Conservation (phyloP, 768 basidiomycete genomes). For the Tricholomella constricta region DNA sequence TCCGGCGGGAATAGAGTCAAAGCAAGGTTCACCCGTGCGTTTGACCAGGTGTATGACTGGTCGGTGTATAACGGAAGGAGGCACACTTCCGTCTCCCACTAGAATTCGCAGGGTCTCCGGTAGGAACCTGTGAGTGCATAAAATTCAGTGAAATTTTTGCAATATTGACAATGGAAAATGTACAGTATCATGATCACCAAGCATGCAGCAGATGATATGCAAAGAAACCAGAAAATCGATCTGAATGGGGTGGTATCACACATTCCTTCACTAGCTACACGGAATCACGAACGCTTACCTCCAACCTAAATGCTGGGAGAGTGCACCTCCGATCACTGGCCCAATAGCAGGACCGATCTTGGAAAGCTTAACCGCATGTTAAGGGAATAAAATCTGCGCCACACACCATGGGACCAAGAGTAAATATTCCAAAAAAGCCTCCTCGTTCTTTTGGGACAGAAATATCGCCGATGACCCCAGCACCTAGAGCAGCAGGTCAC, state of each 20-base stretch:
- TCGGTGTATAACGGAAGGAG: conserved; percentile 47
- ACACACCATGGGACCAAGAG: conserved; percentile 61
- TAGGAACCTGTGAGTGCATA: conserved; percentile 41
- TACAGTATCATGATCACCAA: conserved; percentile 51
- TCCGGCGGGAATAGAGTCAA: conserved; percentile 31
- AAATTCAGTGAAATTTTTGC: too few species aligned
- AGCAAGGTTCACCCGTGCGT: conserved; percentile 27
- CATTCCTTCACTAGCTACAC: neutral
- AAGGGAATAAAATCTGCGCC: conserved; percentile 1
- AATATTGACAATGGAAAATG: conserved; percentile 29
- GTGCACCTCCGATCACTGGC: conserved; percentile 59
- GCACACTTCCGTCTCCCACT: conserved; percentile 54
- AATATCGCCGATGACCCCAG: conserved; percentile 81
- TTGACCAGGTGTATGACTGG: conserved; percentile 54
- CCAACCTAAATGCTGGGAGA: conserved; percentile 65
- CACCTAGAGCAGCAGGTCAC: conserved; percentile 39
- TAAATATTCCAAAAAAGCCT: conserved; percentile 69
- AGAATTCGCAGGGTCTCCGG: conserved; percentile 57
- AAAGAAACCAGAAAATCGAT: conserved; percentile 66
- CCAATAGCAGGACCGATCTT: conserved; percentile 64
- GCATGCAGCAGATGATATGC: conserved; percentile 47
- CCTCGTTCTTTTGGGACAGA: conserved; percentile 73
- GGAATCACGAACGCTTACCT: conserved; percentile 37
- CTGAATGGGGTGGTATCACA: conserved; percentile 25
- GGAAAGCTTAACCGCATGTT: neutral